These are phyloP conservation scores for Zygoascus biomembranicola DNA, from an alignment of 805 yeast genomes.

Conservation along the genomic window DNA sequence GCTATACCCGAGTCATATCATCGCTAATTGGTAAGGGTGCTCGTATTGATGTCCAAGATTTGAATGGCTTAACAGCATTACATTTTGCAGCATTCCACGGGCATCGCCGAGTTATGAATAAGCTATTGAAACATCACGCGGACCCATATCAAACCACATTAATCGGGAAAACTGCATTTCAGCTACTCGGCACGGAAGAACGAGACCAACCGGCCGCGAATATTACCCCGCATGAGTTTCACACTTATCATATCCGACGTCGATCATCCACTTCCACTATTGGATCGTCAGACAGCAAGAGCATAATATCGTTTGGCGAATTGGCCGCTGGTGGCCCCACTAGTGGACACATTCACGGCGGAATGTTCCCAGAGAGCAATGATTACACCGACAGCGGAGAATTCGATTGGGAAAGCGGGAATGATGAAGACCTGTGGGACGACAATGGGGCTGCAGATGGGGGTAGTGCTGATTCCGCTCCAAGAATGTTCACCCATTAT, in stretches of 20 bases:
- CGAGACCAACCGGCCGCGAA: background rate
- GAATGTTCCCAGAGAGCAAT: background rate
- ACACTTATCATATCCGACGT: constrained; percentile 9
- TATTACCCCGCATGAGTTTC: background rate
- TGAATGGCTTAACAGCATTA: constrained; percentile 78
- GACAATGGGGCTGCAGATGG: background rate
- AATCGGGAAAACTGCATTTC: constrained; percentile 35
- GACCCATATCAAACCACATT: constrained; percentile 44
- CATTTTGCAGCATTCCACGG: constrained; percentile 83
- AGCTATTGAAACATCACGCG: constrained; percentile 59
- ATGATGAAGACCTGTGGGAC: constrained; percentile 4
- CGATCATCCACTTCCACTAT: background rate
- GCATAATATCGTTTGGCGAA: background rate
- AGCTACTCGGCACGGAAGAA: constrained; percentile 20
- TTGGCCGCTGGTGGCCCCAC: background rate
- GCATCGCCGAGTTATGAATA: constrained; percentile 52
- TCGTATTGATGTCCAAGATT: constrained; percentile 54
- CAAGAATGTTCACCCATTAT: background rate
- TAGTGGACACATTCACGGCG: background rate
- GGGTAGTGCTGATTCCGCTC: background rate
- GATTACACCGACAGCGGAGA: constrained; percentile 6
- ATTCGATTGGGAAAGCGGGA: constrained; percentile 1
- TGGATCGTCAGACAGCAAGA: background rate
- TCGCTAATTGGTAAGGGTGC: constrained; percentile 62
- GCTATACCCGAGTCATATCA: constrained; percentile 53